These are phyloP conservation scores for Puccinia coronata DNA, from an alignment of 1,284 basidiomycete genomes.

Conservation along the genomic window DNA sequence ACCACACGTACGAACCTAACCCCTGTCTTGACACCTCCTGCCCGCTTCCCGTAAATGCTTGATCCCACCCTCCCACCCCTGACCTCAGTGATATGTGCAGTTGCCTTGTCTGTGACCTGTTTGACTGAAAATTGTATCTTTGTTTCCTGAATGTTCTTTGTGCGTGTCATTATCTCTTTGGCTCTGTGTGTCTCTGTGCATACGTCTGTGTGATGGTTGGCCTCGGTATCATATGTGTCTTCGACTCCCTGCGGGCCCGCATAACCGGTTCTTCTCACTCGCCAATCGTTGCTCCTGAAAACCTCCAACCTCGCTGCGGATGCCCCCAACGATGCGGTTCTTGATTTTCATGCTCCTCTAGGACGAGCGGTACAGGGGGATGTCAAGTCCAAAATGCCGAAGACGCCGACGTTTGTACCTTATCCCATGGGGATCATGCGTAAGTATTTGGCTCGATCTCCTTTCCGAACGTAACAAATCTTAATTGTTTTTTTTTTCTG, in stretches of 20 bases:
- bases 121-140: slow-evolving; percentile 16
- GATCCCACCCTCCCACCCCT: background rate
- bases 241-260: slow-evolving; percentile 6
- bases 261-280: background rate
- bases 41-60: background rate
- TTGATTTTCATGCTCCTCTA: slow-evolving; percentile 1
- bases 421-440: slow-evolving; percentile 50
- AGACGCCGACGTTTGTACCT: slow-evolving; percentile 50
- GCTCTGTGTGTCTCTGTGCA: background rate
- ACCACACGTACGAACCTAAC: background rate
- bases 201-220: slow-evolving; percentile 8
- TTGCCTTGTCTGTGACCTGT: slow-evolving; percentile 14
- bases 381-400: slow-evolving; percentile 47
- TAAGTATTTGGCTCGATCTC: slow-evolving; percentile 7
- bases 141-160: slow-evolving; percentile 15
- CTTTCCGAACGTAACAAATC: background rate
- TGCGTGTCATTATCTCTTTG: background rate
- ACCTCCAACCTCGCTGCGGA: background rate
- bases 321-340: background rate
- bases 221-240: slow-evolving; percentile 2
- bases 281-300: background rate
- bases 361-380: slow-evolving; percentile 49
- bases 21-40: background rate
- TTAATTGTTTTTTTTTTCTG: background rate
- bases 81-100: slow-evolving; percentile 20